phyloP scores from a whole-genome alignment of 495 filamentous ascomycete genomes.

The Filosporella fistucella region DNA sequence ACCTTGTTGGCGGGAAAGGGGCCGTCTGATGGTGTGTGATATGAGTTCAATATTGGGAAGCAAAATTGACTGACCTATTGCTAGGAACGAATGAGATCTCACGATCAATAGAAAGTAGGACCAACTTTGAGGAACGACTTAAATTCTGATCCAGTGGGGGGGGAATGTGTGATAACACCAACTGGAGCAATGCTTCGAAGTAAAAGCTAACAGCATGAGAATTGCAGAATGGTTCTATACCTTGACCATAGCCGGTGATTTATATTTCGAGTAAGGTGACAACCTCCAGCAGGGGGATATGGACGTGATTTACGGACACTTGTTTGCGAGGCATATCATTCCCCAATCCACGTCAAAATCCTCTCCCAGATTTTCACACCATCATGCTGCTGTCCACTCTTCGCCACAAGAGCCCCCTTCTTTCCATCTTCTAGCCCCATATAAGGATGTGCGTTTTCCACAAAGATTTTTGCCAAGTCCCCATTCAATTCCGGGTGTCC shows the following conservation, averaged over 20 bases:
- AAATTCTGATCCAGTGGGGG: no score
- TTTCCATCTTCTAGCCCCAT: slow-evolving; percentile 32
- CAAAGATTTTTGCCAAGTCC: slow-evolving; percentile 31
- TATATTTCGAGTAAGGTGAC: neutral
- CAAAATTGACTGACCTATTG: no score
- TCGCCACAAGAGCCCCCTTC: slow-evolving; percentile 12
- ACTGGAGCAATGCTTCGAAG: no score
- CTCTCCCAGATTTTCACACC: slow-evolving; percentile 37
- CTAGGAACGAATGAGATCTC: no score
- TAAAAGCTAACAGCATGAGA: no score
- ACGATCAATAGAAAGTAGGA: no score
- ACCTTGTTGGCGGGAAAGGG: no score
- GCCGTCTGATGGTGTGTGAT: no score
- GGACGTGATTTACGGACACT: neutral
- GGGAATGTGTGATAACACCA: no score
- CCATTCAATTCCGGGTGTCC: slow-evolving; percentile 46
- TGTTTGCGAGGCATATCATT: slow-evolving; percentile 10
- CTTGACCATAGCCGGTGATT: neutral
- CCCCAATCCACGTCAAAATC: slow-evolving; percentile 36
- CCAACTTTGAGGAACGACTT: no score
- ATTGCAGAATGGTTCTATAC: neutral
- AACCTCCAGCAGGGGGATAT: neutral
- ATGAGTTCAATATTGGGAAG: no score
- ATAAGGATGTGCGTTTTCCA: slow-evolving; percentile 34
- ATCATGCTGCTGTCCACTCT: slow-evolving; percentile 32